Percentiles rank a stretch among this genome's conserved stretches.
phyloP scores from a whole-genome alignment of 2,329 filamentous ascomycete species.

The Cladorrhinum sp. region DNA sequence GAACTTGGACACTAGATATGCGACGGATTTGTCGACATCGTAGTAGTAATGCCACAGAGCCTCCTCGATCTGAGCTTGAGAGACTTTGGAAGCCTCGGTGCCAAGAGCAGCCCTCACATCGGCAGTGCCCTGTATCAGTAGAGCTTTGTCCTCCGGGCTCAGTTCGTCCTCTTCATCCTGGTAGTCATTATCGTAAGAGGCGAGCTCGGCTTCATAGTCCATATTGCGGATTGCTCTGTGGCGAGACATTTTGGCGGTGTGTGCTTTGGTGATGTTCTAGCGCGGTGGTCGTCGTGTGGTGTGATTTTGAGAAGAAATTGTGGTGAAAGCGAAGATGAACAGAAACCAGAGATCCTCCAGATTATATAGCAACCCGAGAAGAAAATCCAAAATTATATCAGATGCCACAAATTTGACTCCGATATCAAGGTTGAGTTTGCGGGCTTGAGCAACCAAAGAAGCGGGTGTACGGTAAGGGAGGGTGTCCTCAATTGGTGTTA shows the following conservation, averaged over 20 bases:
- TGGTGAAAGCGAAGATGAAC: too few species aligned
- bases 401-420: too few species aligned
- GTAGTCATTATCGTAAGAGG: conserved; percentile 49
- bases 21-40: conserved; percentile 80
- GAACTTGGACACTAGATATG: conserved; percentile 69
- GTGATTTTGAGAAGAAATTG: neutral
- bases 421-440: too few species aligned
- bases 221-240: conserved; percentile 47
- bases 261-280: neutral
- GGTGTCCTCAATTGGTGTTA: too few species aligned
- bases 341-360: too few species aligned
- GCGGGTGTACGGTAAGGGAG: too few species aligned
- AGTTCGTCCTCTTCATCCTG: conserved; percentile 44
- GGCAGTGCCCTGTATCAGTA: conserved; percentile 62
- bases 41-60: conserved; percentile 95
- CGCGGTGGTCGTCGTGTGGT: neutral
- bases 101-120: conserved; percentile 67
- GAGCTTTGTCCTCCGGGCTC: conserved; percentile 45
- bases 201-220: conserved; percentile 50
- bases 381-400: too few species aligned
- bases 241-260: conserved; percentile 40
- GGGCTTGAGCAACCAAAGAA: too few species aligned
- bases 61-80: conserved; percentile 72
- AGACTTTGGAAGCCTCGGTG: conserved; percentile 53
- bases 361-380: too few species aligned